These are phyloP conservation scores for Brassica rapa DNA, from an alignment of 345 rosid species.

Conservation along the genomic window DNA sequence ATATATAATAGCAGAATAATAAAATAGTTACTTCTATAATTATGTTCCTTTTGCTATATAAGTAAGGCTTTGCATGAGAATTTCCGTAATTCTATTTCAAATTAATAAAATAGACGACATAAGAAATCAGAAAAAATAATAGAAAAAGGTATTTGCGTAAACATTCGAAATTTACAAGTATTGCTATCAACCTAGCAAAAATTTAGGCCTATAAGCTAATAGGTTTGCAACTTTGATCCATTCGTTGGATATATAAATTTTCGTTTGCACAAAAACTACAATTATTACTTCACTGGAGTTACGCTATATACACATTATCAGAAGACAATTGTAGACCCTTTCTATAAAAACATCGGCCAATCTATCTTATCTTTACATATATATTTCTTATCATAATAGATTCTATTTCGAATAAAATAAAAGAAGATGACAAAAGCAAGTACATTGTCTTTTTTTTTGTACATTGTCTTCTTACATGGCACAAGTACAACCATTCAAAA, in stretches of 20 bases:
- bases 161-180: neutral
- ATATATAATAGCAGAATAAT: too few relatives aligned
- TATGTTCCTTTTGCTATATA: neutral
- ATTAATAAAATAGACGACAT: neutral
- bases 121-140: neutral
- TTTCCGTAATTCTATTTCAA: neutral
- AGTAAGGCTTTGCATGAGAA: neutral
- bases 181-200: neutral
- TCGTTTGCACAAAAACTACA: neutral
- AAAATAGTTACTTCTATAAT: neutral
- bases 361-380: neutral
- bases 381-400: constrained; percentile 16
- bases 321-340: neutral
- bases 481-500: constrained; percentile 32
- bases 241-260: neutral
- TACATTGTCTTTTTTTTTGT: constrained; percentile 19
- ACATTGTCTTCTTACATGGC: constrained; percentile 36
- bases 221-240: neutral
- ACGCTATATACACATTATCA: neutral
- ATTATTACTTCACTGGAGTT: neutral
- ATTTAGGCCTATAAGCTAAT: neutral
- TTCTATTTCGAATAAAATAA: constrained; percentile 17
- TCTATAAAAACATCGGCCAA: neutral
- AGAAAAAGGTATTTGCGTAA: too few relatives aligned
- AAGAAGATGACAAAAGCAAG: constrained; percentile 22